phyloP scores from a whole-genome alignment of 2,329 filamentous ascomycete genomes.

The Colletotrichum euphorbiae region DNA sequence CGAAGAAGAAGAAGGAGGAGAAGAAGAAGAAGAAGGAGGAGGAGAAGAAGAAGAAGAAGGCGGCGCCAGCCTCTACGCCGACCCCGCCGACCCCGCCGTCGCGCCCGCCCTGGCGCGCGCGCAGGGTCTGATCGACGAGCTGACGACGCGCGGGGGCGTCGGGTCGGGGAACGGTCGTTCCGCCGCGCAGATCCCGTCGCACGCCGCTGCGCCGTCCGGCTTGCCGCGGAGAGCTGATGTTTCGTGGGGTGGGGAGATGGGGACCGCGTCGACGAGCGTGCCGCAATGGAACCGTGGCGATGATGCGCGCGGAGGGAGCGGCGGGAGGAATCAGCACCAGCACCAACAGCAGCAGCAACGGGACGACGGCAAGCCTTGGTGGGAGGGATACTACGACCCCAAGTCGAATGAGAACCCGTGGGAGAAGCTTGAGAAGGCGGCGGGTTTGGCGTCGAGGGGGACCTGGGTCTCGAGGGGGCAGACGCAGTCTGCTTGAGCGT shows the following conservation, averaged over 20 bases:
- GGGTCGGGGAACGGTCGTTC: background rate
- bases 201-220: slow-evolving; percentile 12
- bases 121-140: slow-evolving; percentile 36
- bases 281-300: slow-evolving; percentile 15
- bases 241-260: slow-evolving; percentile 35
- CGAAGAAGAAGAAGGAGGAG: slow-evolving; percentile 28
- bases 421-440: slow-evolving; percentile 65
- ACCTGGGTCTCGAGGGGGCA: slow-evolving; percentile 54
- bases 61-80: slow-evolving; percentile 19
- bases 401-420: slow-evolving; percentile 80
- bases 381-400: slow-evolving; percentile 75
- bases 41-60: slow-evolving; percentile 29
- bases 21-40: too few relatives aligned
- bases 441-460: slow-evolving; percentile 57
- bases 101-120: slow-evolving; percentile 39
- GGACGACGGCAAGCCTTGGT: slow-evolving; percentile 60
- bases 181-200: slow-evolving; percentile 2
- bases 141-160: slow-evolving; percentile 9
- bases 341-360: slow-evolving; percentile 13
- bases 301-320: background rate
- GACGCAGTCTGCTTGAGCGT: slow-evolving; percentile 12
- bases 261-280: slow-evolving; percentile 16
- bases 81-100: slow-evolving; percentile 18
- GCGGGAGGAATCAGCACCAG: background rate
- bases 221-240: slow-evolving; percentile 33